Conservation (phyloP, 177 flowering plant species). For the Vitis hybrid region DNA sequence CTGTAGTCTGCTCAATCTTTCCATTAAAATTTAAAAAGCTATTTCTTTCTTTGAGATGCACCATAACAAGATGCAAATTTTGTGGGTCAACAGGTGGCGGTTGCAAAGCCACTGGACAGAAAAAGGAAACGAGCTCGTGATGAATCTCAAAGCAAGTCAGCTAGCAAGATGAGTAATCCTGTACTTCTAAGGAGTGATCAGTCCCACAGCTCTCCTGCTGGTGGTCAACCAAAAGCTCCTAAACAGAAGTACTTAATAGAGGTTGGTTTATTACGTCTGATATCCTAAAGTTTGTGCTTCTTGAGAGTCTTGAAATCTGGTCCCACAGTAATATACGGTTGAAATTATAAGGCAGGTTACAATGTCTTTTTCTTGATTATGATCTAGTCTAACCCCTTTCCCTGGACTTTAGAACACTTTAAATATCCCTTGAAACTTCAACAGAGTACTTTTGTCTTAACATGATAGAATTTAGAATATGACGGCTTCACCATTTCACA, state of each 20-base stretch:
- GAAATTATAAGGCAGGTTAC: too few species aligned
- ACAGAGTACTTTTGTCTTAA: too few species aligned
- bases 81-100: constrained; percentile 28
- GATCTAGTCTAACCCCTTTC: too few species aligned
- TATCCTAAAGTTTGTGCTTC: not conserved
- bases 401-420: too few species aligned
- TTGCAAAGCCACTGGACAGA: constrained; percentile 41
- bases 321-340: too few species aligned
- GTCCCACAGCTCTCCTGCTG: constrained; percentile 6
- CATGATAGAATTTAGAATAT: too few species aligned
- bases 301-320: not conserved
- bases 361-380: too few species aligned
- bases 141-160: constrained; percentile 20
- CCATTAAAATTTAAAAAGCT: not conserved
- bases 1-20: not conserved
- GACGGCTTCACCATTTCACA: too few species aligned
- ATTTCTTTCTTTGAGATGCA: not conserved
- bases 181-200: constrained; percentile 8
- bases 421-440: too few species aligned
- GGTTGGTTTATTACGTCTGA: constrained; percentile 10
- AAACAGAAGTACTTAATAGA: constrained; percentile 7
- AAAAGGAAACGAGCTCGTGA: constrained; percentile 35
- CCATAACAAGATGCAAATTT: not conserved
- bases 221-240: constrained; percentile 11
- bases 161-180: constrained; percentile 11